A percentile compares a stretch with the other conserved stretches of the same genome.
These are phyloP conservation scores for Fusarium fujikuroi DNA, from an alignment of 2,329 filamentous ascomycete genomes.

Conservation along the genomic window DNA sequence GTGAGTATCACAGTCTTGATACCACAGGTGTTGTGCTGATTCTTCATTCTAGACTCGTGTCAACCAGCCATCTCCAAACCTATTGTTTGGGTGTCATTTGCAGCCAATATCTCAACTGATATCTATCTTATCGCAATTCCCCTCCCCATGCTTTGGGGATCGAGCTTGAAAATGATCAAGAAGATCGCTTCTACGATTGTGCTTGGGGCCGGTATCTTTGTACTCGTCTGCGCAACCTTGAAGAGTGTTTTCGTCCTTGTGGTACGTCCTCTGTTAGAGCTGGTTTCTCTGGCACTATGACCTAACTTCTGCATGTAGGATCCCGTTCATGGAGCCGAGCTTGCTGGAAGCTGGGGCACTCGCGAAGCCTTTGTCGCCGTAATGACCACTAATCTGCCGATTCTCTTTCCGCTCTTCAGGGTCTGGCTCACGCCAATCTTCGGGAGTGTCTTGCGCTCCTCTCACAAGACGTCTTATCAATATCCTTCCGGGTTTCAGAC, in stretches of 20 bases:
- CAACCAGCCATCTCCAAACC: constrained; percentile 60
- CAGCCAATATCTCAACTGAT: constrained; percentile 64
- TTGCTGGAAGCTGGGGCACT: constrained; percentile 53
- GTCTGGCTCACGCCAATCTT: constrained; percentile 51
- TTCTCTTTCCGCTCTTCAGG: constrained; percentile 57
- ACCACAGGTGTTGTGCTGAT: background rate
- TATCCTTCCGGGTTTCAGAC: constrained; percentile 53
- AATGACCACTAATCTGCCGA: constrained; percentile 54
- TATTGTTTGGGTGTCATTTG: constrained; percentile 61
- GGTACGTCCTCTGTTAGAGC: constrained; percentile 33
- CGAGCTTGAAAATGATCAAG: constrained; percentile 48
- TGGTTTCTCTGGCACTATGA: fast-evolving
- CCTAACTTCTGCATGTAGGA: constrained; percentile 41
- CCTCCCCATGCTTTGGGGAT: constrained; percentile 59
- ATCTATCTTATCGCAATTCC: constrained; percentile 68
- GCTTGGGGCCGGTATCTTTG: constrained; percentile 54
- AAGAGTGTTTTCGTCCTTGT: constrained; percentile 52
- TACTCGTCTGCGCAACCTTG: constrained; percentile 52
- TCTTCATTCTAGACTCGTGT: constrained; percentile 51
- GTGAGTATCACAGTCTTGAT: constrained; percentile 48
- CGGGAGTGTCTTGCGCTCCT: constrained; percentile 48
- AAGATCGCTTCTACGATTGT: constrained; percentile 52
- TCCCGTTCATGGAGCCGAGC: constrained; percentile 50
- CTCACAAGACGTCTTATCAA: constrained; percentile 51
- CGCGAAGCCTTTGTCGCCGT: constrained; percentile 56